phyloP scores from a whole-genome alignment of 2,329 filamentous ascomycete genomes.

The Epichloe amarillans region DNA sequence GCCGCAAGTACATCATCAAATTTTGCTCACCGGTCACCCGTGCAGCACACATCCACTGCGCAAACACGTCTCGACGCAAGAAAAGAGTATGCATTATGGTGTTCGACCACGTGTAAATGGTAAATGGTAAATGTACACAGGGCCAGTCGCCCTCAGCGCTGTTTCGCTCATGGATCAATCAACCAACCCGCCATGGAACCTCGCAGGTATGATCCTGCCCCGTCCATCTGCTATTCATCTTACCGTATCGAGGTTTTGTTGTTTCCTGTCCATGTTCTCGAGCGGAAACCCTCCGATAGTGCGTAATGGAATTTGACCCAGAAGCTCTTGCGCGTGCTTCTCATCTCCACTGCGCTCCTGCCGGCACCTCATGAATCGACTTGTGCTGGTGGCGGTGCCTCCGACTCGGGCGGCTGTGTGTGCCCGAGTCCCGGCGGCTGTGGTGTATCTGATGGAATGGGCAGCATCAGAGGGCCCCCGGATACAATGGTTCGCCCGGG shows the following conservation, averaged over 20 bases:
- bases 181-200: too few relatives aligned
- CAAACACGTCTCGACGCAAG: neutral
- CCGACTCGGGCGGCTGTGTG: conserved; percentile 17
- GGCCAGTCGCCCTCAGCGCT: neutral
- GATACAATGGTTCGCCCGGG: conserved; percentile 51
- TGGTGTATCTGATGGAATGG: conserved; percentile 22
- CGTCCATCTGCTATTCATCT: neutral
- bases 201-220: neutral
- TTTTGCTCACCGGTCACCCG: too few relatives aligned
- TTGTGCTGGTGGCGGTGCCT: conserved; percentile 20
- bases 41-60: too few relatives aligned
- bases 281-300: too few relatives aligned
- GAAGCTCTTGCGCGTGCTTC: too few relatives aligned
- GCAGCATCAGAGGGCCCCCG: conserved; percentile 26
- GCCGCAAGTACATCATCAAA: too few relatives aligned
- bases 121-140: neutral
- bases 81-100: neutral
- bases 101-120: neutral
- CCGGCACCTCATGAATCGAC: conserved; percentile 15
- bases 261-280: too few relatives aligned
- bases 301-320: too few relatives aligned
- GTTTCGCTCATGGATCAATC: neutral
- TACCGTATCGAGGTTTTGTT: too few relatives aligned
- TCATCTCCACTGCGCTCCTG: neutral
- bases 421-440: conserved; percentile 23